phyloP scores from a whole-genome alignment of 2,329 filamentous ascomycete genomes.

The Colletotrichum cereale region DNA sequence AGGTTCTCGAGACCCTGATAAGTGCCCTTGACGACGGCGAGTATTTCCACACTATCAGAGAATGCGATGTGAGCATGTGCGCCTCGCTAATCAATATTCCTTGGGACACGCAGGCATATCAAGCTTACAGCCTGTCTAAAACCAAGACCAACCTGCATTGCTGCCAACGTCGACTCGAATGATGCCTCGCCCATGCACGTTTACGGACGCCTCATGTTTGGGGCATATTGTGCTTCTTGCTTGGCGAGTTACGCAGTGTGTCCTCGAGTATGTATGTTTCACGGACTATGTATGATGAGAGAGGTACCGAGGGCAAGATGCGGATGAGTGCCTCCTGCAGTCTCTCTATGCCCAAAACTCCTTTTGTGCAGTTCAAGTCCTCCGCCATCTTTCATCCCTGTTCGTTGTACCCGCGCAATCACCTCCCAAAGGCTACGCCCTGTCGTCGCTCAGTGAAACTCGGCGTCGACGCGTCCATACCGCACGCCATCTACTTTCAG shows the following conservation, averaged over 20 bases:
- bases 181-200: not conserved
- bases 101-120: not conserved
- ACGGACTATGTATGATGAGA: conserved; percentile 27
- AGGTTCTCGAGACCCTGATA: not conserved
- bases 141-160: not conserved
- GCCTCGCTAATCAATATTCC: not conserved
- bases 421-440: not conserved
- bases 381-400: not conserved
- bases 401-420: conserved; percentile 12
- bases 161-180: not conserved
- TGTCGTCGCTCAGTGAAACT: conserved; percentile 72
- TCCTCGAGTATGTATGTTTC: conserved; percentile 26
- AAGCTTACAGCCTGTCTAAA: not conserved
- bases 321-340: not conserved
- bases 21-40: not conserved
- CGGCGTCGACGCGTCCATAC: conserved; percentile 82
- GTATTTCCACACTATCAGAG: not conserved
- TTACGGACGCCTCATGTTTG: conserved; percentile 25
- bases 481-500: conserved; percentile 82
- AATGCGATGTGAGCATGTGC: not conserved
- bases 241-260: conserved; percentile 16
- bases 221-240: conserved; percentile 15
- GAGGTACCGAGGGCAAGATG: not conserved
- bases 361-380: conserved; percentile 9
- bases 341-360: conserved; percentile 15